These are phyloP conservation scores for Hypholoma fasciculare DNA, from an alignment of 768 basidiomycete genomes.

Conservation along the genomic window DNA sequence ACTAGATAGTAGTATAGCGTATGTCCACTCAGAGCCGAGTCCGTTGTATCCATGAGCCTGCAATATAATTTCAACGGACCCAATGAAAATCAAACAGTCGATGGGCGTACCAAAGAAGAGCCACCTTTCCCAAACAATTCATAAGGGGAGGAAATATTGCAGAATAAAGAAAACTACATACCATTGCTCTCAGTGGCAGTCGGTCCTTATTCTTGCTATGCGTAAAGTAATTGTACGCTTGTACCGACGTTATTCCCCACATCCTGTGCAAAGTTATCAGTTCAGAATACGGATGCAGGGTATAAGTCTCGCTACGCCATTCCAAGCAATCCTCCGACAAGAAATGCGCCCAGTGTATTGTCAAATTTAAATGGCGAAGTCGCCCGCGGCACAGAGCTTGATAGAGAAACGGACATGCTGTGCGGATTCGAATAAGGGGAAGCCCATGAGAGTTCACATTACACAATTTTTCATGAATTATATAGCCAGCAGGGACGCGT, in stretches of 20 bases:
- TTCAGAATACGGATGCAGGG: background rate
- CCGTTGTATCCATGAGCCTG: constrained; percentile 58
- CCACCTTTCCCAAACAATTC: constrained; percentile 24
- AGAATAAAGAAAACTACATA: background rate
- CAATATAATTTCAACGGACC: background rate
- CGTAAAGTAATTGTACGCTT: background rate
- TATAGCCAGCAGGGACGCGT: background rate
- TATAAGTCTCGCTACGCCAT: background rate
- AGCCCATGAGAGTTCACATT: background rate
- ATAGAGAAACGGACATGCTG: background rate
- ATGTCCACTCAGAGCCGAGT: constrained; percentile 51
- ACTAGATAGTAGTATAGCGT: constrained; percentile 62
- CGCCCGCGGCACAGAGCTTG: background rate
- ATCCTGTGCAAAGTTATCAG: background rate
- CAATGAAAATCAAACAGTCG: background rate
- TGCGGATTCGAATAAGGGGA: background rate
- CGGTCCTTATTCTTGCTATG: background rate
- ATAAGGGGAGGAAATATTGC: background rate
- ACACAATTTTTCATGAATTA: background rate
- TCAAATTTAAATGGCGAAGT: background rate
- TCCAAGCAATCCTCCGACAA: background rate
- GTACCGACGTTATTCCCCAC: background rate
- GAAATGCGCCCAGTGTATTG: background rate
- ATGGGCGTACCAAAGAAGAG: constrained; percentile 30
- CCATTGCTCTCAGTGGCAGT: background rate